Base-by-base conservation (phyloP, 1,284 basidiomycete genomes). In the Rhodotorula sp. region DNA sequence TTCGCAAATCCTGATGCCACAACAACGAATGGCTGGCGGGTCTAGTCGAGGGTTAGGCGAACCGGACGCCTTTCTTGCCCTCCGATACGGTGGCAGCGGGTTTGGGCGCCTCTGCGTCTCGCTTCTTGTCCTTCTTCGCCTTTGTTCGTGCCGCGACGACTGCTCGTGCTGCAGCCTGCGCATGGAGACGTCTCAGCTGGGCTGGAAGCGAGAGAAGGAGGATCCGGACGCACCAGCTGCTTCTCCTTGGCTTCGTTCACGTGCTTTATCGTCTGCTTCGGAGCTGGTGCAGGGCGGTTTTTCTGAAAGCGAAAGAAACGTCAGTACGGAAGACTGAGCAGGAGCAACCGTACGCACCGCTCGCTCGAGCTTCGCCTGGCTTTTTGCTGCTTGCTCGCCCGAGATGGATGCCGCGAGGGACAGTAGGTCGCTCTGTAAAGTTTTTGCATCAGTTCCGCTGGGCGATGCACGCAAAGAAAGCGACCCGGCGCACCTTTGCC, bases 51-150 rank as follows among this genome's bases (percentile, higher is more conserved):
- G 10, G 13, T 56, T n/a, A 73, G 28, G 72, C 72, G 37, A 73
- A 73, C 20, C 67, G 68, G 24, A 73, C 72, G 10, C 67, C 46
- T 54, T 71, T 73, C 47, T 60, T 64, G 10, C 51, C 59, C 15
- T 40, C 61, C 16, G 59, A 6, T 0, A 44, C 9, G 0, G 52
- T 11, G 3, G 51, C 47, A 11, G 57, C 50, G 1, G 57, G 52
- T 31, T 65, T 67, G 11, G 56, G 62, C 2, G 63, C 31, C 0
- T 24, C 26, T 1, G 59, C 64, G 1, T 55, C 59, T 44, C 52
- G 55, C 31, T 62, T 57, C 26, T 46, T 48, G 16, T 68, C 64
- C 60, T 71, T 73, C 40, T 73, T 70, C 15, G 62, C 67, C 28
- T 67, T 70, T 1, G 48, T 50, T 4, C 68, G 71, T 7, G 64